Evolutionary conservation across 208 protist genomes (phyloP).

Genomic region (Trichomonas gallinae): DNA sequence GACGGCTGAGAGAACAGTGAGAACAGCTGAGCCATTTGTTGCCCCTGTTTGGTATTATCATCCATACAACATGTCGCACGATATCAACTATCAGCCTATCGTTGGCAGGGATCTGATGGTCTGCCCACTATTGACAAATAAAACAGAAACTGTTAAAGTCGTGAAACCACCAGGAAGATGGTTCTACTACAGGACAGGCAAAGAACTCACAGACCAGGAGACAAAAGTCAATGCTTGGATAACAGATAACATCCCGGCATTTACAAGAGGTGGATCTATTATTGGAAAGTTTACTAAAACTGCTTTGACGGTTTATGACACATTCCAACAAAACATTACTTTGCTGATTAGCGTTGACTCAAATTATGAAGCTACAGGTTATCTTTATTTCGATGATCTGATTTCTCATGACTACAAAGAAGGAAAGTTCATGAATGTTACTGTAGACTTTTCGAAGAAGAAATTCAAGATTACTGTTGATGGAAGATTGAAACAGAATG

Average conservation of each 20-base stretch:
- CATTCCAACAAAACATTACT: conserved; percentile 48
- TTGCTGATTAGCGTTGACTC: conserved; percentile 37
- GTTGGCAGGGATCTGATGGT: conserved; percentile 66
- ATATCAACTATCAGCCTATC: conserved; percentile 56
- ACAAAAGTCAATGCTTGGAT: background rate
- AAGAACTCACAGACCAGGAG: background rate
- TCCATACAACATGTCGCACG: conserved; percentile 48
- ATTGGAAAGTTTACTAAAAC: conserved; percentile 66
- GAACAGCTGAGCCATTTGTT: conserved; percentile 62
- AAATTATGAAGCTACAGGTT: conserved; percentile 11
- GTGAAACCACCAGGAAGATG: conserved; percentile 63
- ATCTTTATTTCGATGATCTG: conserved; percentile 36
- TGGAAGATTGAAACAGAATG: no score
- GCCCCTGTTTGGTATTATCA: conserved; percentile 76
- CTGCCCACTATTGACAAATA: conserved; percentile 58
- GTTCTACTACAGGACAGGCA: conserved; percentile 46
- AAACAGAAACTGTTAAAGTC: conserved; percentile 41
- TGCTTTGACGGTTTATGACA: conserved; percentile 56
- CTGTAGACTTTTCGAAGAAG: no score
- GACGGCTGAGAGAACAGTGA: conserved; percentile 61
- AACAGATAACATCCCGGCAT: conserved; percentile 61
- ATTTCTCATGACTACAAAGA: conserved; percentile 19
- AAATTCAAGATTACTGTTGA: no score
- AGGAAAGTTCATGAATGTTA: no score
- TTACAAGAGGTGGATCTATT: conserved; percentile 69